Evolutionary conservation across 2,329 filamentous ascomycete species (phyloP).

Genomic region (Keithomyces neogunnii): DNA sequence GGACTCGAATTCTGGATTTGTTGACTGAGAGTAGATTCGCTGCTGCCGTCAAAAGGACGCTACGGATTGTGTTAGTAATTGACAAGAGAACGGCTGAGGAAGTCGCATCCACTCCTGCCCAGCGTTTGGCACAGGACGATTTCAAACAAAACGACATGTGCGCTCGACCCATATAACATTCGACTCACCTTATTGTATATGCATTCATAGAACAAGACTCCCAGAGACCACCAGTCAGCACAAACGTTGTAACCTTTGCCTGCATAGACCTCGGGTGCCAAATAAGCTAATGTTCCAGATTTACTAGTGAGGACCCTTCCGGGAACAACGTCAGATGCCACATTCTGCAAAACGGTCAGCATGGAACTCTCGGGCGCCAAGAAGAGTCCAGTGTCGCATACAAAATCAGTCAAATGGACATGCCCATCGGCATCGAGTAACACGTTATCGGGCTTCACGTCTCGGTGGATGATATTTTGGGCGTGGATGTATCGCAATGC

Average conservation of each 20-base stretch:
- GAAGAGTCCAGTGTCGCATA: constrained; percentile 27
- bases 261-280: constrained; percentile 90
- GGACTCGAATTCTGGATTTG: constrained; percentile 76
- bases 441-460: constrained; percentile 89
- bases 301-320: constrained; percentile 85
- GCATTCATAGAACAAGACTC: constrained; percentile 98
- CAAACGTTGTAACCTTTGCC: constrained; percentile 83
- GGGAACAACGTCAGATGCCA: constrained; percentile 84
- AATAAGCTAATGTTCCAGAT: constrained; percentile 90
- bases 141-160: too few relatives aligned
- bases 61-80: constrained; percentile 24
- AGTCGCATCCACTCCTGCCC: too few relatives aligned
- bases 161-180: too few relatives aligned
- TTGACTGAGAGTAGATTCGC: constrained; percentile 69
- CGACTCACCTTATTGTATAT: constrained; percentile 85
- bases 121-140: too few relatives aligned
- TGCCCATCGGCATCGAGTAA: constrained; percentile 83
- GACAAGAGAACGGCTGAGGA: background rate
- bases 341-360: constrained; percentile 59
- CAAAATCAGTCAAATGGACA: constrained; percentile 96
- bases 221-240: constrained; percentile 97
- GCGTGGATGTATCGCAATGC: constrained; percentile 79
- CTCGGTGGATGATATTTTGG: constrained; percentile 83
- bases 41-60: constrained; percentile 89
- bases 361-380: background rate